Evolutionary conservation across 139 green algal species (phyloP), one percentile per base, ranked within the genome.

Genomic region (Picochlorum sp.): DNA sequence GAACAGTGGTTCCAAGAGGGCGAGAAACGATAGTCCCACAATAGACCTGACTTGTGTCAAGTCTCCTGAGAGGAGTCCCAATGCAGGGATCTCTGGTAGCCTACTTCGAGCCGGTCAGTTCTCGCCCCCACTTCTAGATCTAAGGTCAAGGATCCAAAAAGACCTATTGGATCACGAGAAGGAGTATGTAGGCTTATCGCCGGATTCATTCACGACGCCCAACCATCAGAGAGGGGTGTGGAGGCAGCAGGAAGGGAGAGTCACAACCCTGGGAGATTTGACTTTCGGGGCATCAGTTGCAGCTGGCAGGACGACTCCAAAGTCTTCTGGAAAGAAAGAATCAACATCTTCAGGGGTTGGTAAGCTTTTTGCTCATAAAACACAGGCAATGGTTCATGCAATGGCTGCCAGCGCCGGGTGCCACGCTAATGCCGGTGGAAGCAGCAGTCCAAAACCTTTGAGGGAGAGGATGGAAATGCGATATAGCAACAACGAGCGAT

Each of bases 301-400:
- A 65, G 58, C 23, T 18, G 23, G 21, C 7, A 65, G 58, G 58
- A 65, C 13, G 58, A 65, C 20, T 16, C 20, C 23, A 11, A n/a
- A 16, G n/a, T 65, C 58, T 26, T 50, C 23, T 32, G 20, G 20
- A 50, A 16, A 15, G 23, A 26, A 50, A 62, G 0, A 3, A 21
- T 46, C 16, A 45, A 62, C 30, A 20, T 34, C 18, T 62, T 3
- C 6, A 62, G n/a, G 32, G 4, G n/a, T 18, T 21, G n/a, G 47
- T 18, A 21, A 54, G 11, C 47, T 54, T 20, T 54, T 54, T 54
- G 47, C 47, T 26, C 47, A 54, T 4, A 54, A 54, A 54, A 54
- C 47, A 26, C 47, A 54, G 47, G 47, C 47, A 4, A 21, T 54
- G n/a, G 16, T 54, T 1, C 47, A 54, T 20, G 47, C 47, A 21